These are phyloP conservation scores for Sphagnum contortum DNA, from an alignment of 225 moss, liverwort and hornwort genomes.

Conservation along the genomic window DNA sequence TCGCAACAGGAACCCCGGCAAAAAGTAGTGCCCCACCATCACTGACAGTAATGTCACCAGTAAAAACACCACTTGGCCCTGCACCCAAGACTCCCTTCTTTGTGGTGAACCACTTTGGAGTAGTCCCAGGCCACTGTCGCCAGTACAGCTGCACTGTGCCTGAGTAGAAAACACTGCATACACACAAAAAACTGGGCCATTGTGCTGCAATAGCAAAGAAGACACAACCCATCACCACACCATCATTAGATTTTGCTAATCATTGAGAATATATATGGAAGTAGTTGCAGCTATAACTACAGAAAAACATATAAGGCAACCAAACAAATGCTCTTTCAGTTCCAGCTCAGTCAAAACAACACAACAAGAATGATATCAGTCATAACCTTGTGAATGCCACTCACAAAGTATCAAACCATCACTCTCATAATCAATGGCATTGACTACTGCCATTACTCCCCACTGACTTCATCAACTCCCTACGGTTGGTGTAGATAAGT, in stretches of 20 bases:
- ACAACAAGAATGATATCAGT: too few species aligned
- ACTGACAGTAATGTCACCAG: constrained; percentile 70
- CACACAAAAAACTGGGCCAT: constrained; percentile 92
- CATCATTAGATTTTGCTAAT: background rate
- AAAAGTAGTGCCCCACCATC: constrained; percentile 73
- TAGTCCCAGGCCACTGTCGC: constrained; percentile 74
- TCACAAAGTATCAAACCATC: too few species aligned
- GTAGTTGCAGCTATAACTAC: too few species aligned
- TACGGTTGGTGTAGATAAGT: too few species aligned
- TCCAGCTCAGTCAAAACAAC: too few species aligned
- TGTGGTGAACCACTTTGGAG: constrained; percentile 71
- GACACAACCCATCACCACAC: background rate
- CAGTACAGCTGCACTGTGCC: constrained; percentile 96
- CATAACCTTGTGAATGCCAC: too few species aligned
- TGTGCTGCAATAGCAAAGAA: constrained; percentile 48
- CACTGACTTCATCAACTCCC: too few species aligned
- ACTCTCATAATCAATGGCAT: too few species aligned
- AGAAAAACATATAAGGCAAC: too few species aligned
- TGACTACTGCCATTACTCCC: too few species aligned
- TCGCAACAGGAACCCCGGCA: constrained; percentile 87
- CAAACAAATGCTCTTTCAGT: too few species aligned
- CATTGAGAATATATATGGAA: background rate
- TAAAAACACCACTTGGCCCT: constrained; percentile 87
- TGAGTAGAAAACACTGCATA: constrained; percentile 73
- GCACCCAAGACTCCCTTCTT: constrained; percentile 89